Conservation (phyloP, 2,329 filamentous ascomycete species). For the Dothistroma pini region DNA sequence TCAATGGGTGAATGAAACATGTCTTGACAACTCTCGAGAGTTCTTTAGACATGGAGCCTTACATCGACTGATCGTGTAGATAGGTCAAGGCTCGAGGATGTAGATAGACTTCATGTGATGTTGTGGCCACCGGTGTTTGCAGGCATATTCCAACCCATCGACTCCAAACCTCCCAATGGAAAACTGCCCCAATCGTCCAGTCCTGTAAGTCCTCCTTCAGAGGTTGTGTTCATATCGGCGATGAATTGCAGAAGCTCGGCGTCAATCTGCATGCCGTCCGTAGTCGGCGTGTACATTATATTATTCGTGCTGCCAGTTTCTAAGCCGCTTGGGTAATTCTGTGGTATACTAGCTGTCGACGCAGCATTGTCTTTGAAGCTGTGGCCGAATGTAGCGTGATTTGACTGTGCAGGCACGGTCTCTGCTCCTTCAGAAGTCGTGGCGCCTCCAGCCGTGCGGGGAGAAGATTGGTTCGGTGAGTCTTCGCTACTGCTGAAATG, state of each 20-base stretch:
- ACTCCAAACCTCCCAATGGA: constrained; percentile 12
- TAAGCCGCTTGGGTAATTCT: not conserved
- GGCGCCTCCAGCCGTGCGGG: not conserved
- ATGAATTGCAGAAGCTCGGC: constrained; percentile 21
- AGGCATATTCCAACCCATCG: constrained; percentile 16
- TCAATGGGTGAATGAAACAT: not conserved
- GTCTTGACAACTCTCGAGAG: not conserved
- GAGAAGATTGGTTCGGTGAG: constrained; percentile 6
- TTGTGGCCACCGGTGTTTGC: not conserved
- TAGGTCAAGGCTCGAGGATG: not conserved
- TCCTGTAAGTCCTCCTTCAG: constrained; percentile 25
- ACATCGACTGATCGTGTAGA: not conserved
- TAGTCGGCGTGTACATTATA: not conserved
- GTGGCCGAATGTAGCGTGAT: not conserved
- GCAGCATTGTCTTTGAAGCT: not conserved
- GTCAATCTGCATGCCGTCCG: constrained; percentile 23
- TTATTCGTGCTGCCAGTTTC: not conserved
- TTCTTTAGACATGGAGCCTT: no score
- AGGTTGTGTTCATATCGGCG: constrained; percentile 18
- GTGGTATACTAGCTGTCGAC: not conserved
- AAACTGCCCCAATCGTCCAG: constrained; percentile 26
- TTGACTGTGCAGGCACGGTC: not conserved
- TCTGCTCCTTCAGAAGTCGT: not conserved
- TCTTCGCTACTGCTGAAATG: constrained; percentile 16
- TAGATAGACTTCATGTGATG: not conserved